Percentiles rank a stretch among this genome's conserved stretches.
Conservation (phyloP, 2,329 filamentous ascomycete species). For the Cercospora beticola region DNA sequence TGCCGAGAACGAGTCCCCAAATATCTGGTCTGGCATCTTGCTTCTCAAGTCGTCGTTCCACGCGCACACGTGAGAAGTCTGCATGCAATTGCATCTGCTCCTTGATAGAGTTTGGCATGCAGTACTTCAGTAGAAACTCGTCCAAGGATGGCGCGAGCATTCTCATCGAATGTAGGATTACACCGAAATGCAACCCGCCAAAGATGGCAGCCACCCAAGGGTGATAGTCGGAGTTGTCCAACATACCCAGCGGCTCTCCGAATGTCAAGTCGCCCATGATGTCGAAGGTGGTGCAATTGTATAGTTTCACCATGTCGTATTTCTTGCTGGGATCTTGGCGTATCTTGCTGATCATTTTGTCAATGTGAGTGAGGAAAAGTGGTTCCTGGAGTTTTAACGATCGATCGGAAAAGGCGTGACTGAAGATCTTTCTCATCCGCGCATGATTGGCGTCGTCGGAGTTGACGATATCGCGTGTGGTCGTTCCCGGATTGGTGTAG, state of each 20-base stretch:
- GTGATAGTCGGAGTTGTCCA: conserved; percentile 37
- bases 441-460: conserved; percentile 41
- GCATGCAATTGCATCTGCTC: conserved; percentile 14
- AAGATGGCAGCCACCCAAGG: conserved; percentile 35
- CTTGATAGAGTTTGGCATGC: conserved; percentile 7
- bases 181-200: conserved; percentile 10
- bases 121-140: conserved; percentile 2
- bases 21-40: conserved; percentile 21
- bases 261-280: conserved; percentile 38
- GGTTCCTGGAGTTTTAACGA: conserved; percentile 43
- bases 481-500: conserved; percentile 27
- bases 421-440: conserved; percentile 42
- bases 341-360: conserved; percentile 43
- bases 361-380: conserved; percentile 43
- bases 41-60: conserved; percentile 21
- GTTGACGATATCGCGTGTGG: conserved; percentile 1
- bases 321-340: conserved; percentile 32
- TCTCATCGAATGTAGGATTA: conserved; percentile 16
- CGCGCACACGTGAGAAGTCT: conserved; percentile 15
- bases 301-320: conserved; percentile 31
- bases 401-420: conserved; percentile 44
- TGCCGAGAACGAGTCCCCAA: conserved; percentile 26
- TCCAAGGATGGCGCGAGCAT: conserved; percentile 10
- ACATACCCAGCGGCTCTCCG: conserved; percentile 37
- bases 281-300: conserved; percentile 36